A percentile compares a stretch with the other conserved stretches of the same genome.
phyloP scores from a whole-genome alignment of 192 early-diverging fungal species.

The Backusella parvicylindrica region DNA sequence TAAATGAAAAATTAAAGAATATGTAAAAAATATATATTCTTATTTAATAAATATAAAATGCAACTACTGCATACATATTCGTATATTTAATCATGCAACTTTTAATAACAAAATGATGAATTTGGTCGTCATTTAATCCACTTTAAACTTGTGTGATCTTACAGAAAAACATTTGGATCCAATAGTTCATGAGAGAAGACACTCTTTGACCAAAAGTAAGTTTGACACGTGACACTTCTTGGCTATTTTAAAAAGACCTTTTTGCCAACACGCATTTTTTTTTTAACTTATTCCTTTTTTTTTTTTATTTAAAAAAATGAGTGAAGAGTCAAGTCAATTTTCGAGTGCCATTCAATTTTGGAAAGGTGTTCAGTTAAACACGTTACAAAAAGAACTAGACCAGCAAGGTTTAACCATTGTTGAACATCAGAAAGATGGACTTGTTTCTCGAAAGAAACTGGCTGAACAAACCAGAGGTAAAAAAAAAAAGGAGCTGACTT shows the following conservation, averaged over 20 bases:
- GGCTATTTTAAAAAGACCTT: background rate
- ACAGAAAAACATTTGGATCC: too few species aligned
- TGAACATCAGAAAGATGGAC: slow-evolving; percentile 79
- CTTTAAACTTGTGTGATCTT: background rate
- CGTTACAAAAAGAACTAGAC: slow-evolving; percentile 72
- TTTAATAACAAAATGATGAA: background rate
- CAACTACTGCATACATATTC: background rate
- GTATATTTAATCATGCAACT: background rate
- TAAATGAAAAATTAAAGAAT: background rate
- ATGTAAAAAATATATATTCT: background rate
- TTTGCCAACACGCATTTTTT: background rate
- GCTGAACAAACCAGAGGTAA: slow-evolving; percentile 86
- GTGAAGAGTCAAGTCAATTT: slow-evolving; percentile 19
- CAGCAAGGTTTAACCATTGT: slow-evolving; percentile 72
- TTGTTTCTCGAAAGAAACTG: slow-evolving; percentile 74
- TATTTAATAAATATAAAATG: background rate
- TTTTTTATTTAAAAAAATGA: background rate
- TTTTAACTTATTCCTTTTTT: background rate
- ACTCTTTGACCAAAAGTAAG: background rate
- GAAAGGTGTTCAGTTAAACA: slow-evolving; percentile 58
- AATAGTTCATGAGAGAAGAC: too few species aligned
- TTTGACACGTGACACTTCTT: background rate
- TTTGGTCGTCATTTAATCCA: background rate
- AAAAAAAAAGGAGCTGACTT: background rate
- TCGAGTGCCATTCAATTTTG: slow-evolving; percentile 35